phyloP scores from a whole-genome alignment of 108 stramenopile genomes.

The Hondaea fermentalgiana region DNA sequence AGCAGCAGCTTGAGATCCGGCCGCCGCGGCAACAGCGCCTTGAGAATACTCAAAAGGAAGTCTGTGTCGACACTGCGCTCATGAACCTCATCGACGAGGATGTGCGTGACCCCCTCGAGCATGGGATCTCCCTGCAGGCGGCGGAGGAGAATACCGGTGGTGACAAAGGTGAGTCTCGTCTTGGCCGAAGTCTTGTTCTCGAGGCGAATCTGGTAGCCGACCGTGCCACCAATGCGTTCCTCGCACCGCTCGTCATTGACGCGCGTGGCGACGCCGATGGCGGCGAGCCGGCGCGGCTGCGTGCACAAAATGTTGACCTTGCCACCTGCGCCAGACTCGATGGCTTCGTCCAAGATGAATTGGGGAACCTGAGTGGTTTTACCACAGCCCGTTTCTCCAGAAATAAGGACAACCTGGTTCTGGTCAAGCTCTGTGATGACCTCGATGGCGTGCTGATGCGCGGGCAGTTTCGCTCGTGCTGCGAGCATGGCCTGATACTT shows the following conservation, averaged over 20 bases:
- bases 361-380: slow-evolving; percentile 68
- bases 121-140: slow-evolving; percentile 66
- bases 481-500: background rate
- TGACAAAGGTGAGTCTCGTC: slow-evolving; percentile 72
- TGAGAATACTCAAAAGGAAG: slow-evolving; percentile 75
- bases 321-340: slow-evolving; percentile 32
- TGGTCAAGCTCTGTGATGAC: background rate
- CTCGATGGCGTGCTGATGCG: background rate
- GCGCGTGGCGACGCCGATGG: slow-evolving; percentile 46
- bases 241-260: slow-evolving; percentile 41
- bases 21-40: slow-evolving; percentile 59
- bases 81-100: slow-evolving; percentile 79
- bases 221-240: slow-evolving; percentile 28
- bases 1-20: slow-evolving; percentile 68
- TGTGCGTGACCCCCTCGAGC: slow-evolving; percentile 55
- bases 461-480: background rate
- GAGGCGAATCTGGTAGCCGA: slow-evolving; percentile 77
- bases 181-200: slow-evolving; percentile 55
- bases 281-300: slow-evolving; percentile 51
- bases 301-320: slow-evolving; percentile 59
- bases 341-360: slow-evolving; percentile 58
- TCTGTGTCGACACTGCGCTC: slow-evolving; percentile 77
- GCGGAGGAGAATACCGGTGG: slow-evolving; percentile 77
- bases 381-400: slow-evolving; percentile 56
- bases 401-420: slow-evolving; percentile 10